phyloP scores from a whole-genome alignment of 495 filamentous ascomycete species.

The Penicillium coffeae region DNA sequence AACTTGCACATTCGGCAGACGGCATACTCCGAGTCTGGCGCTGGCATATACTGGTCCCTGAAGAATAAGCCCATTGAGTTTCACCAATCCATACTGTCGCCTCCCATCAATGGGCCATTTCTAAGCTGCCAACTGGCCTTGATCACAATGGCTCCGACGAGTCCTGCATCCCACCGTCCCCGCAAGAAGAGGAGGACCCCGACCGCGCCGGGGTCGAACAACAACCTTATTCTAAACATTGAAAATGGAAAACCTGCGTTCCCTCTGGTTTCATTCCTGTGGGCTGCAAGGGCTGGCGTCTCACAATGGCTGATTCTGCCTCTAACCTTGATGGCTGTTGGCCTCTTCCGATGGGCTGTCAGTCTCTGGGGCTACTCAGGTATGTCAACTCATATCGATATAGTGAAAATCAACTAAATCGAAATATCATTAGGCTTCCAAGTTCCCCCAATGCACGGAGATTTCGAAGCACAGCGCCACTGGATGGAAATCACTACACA shows the following conservation, averaged over 20 bases:
- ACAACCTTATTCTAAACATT: conserved; percentile 44
- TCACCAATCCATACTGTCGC: background rate
- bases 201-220: conserved; percentile 47
- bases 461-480: conserved; percentile 95
- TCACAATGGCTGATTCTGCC: conserved; percentile 94
- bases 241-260: conserved; percentile 57
- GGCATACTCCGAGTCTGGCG: background rate
- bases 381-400: no score
- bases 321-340: conserved; percentile 80
- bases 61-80: background rate
- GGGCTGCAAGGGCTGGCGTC: conserved; percentile 75
- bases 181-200: conserved; percentile 55
- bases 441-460: conserved; percentile 87
- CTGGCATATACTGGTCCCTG: background rate
- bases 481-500: conserved; percentile 97
- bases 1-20: background rate
- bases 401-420: no score
- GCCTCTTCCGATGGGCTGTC: conserved; percentile 88
- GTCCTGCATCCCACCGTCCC: conserved; percentile 49
- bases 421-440: no score
- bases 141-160: conserved; percentile 30
- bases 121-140: conserved; percentile 9
- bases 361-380: conserved; percentile 94
- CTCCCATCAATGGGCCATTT: conserved; percentile 24
- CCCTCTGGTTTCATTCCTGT: conserved; percentile 85